Evolutionary conservation across 2,329 filamentous ascomycete genomes (phyloP).

Genomic region (Colletotrichum horii): DNA sequence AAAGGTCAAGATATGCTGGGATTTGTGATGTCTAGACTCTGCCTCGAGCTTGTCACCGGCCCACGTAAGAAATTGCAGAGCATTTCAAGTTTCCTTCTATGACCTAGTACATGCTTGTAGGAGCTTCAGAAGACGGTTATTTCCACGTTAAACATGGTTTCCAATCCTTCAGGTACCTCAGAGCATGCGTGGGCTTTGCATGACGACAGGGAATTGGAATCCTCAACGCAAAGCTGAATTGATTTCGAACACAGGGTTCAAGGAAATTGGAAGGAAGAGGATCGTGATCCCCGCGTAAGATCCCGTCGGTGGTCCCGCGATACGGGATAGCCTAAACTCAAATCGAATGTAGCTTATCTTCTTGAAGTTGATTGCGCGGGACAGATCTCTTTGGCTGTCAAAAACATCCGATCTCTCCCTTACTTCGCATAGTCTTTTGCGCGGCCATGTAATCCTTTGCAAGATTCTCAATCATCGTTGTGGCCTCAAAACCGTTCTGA

Average conservation of each 20-base stretch:
- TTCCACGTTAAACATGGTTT: neutral
- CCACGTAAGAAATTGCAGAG: neutral
- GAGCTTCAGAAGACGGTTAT: neutral
- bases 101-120: neutral
- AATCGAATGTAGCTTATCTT: neutral
- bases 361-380: neutral
- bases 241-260: neutral
- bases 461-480: rapidly evolving
- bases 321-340: neutral
- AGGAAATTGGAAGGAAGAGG: neutral
- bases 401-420: neutral
- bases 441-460: rapidly evolving
- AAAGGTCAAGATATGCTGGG: neutral
- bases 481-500: rapidly evolving
- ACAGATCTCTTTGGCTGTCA: neutral
- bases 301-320: neutral
- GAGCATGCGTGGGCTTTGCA: neutral
- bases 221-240: neutral
- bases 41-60: neutral
- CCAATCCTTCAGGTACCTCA: neutral
- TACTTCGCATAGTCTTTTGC: rapidly evolving
- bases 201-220: neutral
- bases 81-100: neutral
- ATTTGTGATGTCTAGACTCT: neutral
- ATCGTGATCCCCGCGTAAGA: neutral